Percentiles rank a stretch among this genome's conserved stretches.
phyloP scores from a whole-genome alignment of 352 stramenopile species.

The Phytophthora capsici region DNA sequence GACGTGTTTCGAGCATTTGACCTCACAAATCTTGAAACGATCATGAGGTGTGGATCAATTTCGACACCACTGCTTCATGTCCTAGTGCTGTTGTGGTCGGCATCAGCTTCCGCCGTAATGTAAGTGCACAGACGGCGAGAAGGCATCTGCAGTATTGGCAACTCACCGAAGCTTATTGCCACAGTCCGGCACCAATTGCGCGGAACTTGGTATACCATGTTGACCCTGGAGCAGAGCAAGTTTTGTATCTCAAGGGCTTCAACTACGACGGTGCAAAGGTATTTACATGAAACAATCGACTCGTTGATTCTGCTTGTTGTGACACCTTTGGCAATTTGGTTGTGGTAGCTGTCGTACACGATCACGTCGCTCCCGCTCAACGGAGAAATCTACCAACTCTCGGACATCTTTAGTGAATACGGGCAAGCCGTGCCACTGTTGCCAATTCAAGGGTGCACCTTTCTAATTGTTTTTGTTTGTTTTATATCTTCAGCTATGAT shows the following conservation, averaged over 20 bases:
- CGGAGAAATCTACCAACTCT: conserved; percentile 90
- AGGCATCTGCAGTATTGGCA: background rate
- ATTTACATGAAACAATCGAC: background rate
- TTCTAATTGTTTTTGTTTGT: background rate
- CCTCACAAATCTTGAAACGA: conserved; percentile 35
- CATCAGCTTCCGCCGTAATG: conserved; percentile 14
- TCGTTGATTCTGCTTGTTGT: background rate
- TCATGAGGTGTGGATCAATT: conserved; percentile 17
- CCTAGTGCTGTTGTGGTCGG: conserved; percentile 16
- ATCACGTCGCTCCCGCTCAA: conserved; percentile 87
- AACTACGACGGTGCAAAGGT: conserved; percentile 61
- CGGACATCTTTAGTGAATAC: conserved; percentile 88
- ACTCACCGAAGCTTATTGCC: background rate
- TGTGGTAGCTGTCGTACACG: conserved; percentile 62
- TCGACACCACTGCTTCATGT: conserved; percentile 1
- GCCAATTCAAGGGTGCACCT: background rate
- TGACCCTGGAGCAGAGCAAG: conserved; percentile 66
- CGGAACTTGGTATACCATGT: conserved; percentile 82
- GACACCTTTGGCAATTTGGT: background rate
- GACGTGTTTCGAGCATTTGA: background rate
- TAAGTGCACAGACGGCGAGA: conserved; percentile 1
- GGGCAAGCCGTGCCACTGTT: conserved; percentile 47
- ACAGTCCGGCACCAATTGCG: conserved; percentile 51
- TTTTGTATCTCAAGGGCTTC: conserved; percentile 87
- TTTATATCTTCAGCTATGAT: conserved; percentile 58